phyloP scores from a whole-genome alignment of 1,284 basidiomycete genomes.

The Amylostereum areolatum region DNA sequence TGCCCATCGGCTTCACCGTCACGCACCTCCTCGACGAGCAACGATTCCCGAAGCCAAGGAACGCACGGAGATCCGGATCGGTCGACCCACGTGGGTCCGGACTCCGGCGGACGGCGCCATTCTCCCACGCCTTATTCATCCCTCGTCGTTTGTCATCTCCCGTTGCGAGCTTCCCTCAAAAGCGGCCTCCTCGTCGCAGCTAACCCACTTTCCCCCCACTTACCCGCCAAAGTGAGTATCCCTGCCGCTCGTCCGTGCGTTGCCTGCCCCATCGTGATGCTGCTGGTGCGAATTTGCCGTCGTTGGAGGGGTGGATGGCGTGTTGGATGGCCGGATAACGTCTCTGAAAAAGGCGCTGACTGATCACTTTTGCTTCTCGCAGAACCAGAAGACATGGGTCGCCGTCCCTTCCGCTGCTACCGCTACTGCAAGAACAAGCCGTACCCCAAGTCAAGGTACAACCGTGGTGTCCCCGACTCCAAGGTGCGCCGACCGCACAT shows the following conservation, averaged over 20 bases:
- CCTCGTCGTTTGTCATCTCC: background rate
- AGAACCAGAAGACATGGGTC: constrained; percentile 62
- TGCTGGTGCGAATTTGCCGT: background rate
- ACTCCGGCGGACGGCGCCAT: too few species aligned
- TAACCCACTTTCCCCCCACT: background rate
- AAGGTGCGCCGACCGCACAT: constrained; percentile 48
- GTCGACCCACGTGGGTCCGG: too few species aligned
- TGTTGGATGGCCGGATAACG: background rate
- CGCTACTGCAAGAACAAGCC: constrained; percentile 99
- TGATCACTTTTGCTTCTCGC: background rate
- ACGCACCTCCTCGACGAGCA: too few species aligned
- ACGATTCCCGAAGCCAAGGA: too few species aligned
- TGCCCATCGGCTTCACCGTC: background rate
- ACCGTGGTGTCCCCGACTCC: constrained; percentile 95
- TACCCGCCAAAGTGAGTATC: background rate
- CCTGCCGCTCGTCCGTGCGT: background rate
- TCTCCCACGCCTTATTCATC: too few species aligned
- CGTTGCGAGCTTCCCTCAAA: background rate
- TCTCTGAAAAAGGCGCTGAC: background rate
- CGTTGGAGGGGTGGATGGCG: background rate
- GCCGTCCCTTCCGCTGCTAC: constrained; percentile 94
- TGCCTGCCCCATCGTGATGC: background rate
- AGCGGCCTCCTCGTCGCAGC: background rate
- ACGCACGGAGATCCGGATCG: too few species aligned
- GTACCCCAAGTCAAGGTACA: constrained; percentile 91